A percentile compares a stretch with the other conserved stretches of the same genome.
Conservation (phyloP, 805 yeast genomes). For the Isabelozyma gotoi region DNA sequence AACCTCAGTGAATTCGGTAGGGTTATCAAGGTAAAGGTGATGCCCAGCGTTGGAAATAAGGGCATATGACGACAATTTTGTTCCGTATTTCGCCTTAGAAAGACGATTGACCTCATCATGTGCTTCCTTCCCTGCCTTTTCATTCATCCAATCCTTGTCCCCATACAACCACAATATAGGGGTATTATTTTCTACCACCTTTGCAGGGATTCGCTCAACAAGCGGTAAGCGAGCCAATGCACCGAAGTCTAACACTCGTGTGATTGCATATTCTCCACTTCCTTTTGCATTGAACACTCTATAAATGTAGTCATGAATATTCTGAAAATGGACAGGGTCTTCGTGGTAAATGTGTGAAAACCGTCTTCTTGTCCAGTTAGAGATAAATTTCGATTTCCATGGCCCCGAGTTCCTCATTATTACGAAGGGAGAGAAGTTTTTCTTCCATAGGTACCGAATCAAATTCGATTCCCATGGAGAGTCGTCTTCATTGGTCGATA, state of each 20-base stretch:
- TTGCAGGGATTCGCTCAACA: slow-evolving; percentile 47
- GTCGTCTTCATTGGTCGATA: slow-evolving; percentile 8
- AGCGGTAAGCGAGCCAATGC: slow-evolving; percentile 59
- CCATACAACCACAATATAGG: slow-evolving; percentile 66
- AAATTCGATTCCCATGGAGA: slow-evolving; percentile 24
- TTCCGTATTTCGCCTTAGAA: slow-evolving; percentile 21
- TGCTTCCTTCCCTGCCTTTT: slow-evolving; percentile 52
- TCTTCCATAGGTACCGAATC: slow-evolving; percentile 49
- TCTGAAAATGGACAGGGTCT: slow-evolving; percentile 32
- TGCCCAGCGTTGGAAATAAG: slow-evolving; percentile 49
- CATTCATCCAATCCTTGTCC: slow-evolving; percentile 71
- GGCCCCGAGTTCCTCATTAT: slow-evolving; percentile 54
- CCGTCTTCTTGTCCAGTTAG: slow-evolving; percentile 52
- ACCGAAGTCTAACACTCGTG: slow-evolving; percentile 59
- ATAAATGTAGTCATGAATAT: slow-evolving; percentile 55
- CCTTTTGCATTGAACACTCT: slow-evolving; percentile 54
- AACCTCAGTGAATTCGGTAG: slow-evolving; percentile 30
- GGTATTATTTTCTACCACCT: slow-evolving; percentile 38
- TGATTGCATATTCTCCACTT: slow-evolving; percentile 64
- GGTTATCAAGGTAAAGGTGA: slow-evolving; percentile 54
- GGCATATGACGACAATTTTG: slow-evolving; percentile 30
- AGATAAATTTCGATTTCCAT: slow-evolving; percentile 48
- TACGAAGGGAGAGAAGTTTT: slow-evolving; percentile 54
- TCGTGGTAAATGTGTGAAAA: slow-evolving; percentile 40
- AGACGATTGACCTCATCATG: slow-evolving; percentile 30